Percentiles rank a stretch among this genome's conserved stretches.
Evolutionary conservation across 1,284 basidiomycete species (phyloP).

Genomic region (Ustilago trichophora): DNA sequence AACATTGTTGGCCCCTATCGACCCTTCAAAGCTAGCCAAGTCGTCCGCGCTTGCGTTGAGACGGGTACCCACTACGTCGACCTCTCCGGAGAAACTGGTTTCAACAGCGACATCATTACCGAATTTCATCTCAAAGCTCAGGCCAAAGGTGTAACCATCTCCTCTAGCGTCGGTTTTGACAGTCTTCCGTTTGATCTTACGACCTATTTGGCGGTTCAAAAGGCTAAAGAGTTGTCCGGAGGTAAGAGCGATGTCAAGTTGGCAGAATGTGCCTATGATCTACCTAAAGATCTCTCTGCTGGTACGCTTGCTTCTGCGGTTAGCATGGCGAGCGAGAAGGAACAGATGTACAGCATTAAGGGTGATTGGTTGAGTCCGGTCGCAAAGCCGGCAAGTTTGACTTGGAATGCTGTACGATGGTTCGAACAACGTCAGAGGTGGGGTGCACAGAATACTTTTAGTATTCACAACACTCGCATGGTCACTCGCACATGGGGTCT

Average conservation of each 20-base stretch:
- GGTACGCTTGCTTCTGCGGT: constrained; percentile 76
- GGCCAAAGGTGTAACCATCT: constrained; percentile 75
- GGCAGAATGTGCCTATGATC: constrained; percentile 66
- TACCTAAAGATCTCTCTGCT: constrained; percentile 74
- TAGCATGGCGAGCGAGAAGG: constrained; percentile 55
- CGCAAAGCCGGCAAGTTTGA: constrained; percentile 60
- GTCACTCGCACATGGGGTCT: constrained; percentile 83
- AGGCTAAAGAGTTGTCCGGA: constrained; percentile 68
- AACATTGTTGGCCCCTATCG: constrained; percentile 59
- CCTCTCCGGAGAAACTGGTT: constrained; percentile 70
- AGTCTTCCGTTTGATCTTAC: constrained; percentile 72
- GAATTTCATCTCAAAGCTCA: constrained; percentile 76
- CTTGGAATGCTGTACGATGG: constrained; percentile 71
- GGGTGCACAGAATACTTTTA: constrained; percentile 76
- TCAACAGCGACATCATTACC: constrained; percentile 70
- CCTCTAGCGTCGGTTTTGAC: constrained; percentile 78
- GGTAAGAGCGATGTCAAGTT: constrained; percentile 55
- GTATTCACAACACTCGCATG: constrained; percentile 73
- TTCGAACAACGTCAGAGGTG: constrained; percentile 69
- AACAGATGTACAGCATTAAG: constrained; percentile 17
- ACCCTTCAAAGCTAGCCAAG: constrained; percentile 37
- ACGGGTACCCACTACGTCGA: constrained; percentile 75
- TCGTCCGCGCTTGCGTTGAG: constrained; percentile 71
- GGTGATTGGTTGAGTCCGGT: constrained; percentile 40
- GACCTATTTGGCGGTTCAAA: constrained; percentile 72